Evolutionary conservation across 2,329 filamentous ascomycete genomes (phyloP).

Genomic region (Microsporum canis): DNA sequence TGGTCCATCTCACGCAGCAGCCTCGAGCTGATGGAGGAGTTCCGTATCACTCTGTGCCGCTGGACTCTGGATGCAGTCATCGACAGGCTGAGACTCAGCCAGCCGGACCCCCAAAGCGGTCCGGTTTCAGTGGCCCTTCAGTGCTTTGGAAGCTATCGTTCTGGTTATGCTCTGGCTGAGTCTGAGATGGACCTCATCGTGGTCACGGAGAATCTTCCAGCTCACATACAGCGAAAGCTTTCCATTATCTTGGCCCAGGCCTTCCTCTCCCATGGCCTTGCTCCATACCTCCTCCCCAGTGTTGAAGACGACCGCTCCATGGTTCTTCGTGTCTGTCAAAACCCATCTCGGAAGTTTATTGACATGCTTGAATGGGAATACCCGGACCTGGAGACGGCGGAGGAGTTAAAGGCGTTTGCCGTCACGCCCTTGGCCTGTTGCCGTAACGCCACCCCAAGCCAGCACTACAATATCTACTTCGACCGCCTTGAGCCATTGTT

Average conservation of each 20-base stretch:
- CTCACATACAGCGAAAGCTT: slow-evolving; percentile 49
- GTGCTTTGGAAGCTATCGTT: slow-evolving; percentile 70
- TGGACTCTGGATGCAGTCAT: slow-evolving; percentile 2
- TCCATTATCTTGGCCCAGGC: slow-evolving; percentile 65
- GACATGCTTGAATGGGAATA: slow-evolving; percentile 15
- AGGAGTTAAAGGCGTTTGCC: background rate
- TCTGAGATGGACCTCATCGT: slow-evolving; percentile 71
- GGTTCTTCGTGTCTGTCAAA: slow-evolving; percentile 76
- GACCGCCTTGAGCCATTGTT: slow-evolving; percentile 63
- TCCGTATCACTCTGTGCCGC: slow-evolving; percentile 5
- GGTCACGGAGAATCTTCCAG: slow-evolving; percentile 41
- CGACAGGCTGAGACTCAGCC: background rate
- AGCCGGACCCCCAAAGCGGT: background rate
- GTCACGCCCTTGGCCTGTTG: background rate
- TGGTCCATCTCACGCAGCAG: slow-evolving; percentile 4
- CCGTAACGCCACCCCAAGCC: background rate
- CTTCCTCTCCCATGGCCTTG: slow-evolving; percentile 59
- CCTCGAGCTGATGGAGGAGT: slow-evolving; percentile 5
- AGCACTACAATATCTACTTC: slow-evolving; percentile 67
- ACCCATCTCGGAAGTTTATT: slow-evolving; percentile 51
- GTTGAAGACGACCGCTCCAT: slow-evolving; percentile 58
- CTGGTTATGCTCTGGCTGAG: slow-evolving; percentile 75
- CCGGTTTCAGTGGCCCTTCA: slow-evolving; percentile 35
- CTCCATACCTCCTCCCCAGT: slow-evolving; percentile 59
- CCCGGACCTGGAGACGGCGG: background rate